Evolutionary conservation across 2,329 filamentous ascomycete genomes (phyloP), one percentile per base, ranked within the genome.

Genomic region (Penicillium sp.): DNA sequence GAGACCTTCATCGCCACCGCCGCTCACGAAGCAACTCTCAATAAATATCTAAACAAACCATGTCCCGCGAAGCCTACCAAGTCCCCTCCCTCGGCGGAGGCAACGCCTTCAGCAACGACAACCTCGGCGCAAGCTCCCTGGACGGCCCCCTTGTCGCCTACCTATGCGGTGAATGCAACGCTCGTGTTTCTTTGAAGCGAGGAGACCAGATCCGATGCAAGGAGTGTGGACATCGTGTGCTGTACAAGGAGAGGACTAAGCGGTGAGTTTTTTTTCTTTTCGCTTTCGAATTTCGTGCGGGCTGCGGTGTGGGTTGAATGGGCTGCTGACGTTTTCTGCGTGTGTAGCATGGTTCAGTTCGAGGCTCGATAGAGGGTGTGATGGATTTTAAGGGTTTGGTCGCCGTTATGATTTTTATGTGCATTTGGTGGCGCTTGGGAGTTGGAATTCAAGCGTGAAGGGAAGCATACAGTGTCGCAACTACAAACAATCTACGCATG

Each of bases 211-310:
- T 96, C 69, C 86, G 92, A 30, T 97, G 93, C 84, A 91, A 91
- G 78, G 91, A 93, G 80, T 99, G 95, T 78, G 95, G 95, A 7
- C 95, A 97, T 73, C 89, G 95, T 68, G 93, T 99, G 64, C 81
- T 99, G 69, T 98, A 98, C 82, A 99, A 99, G 87, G 92, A 97
- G 86, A 83, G 95, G 75, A 99, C 95, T 49, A 97, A 96, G 85
- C 88, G 95, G 95, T 97, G 77, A 79, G 90, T 81, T 63, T 56
- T 49, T 51, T 51, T 23, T 29, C 38, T 49, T 19, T 50, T 56
- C 29, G 56, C 55, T 50, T 23, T 15, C 15, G 5, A 17, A 56
- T 56, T 60, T 48, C 29, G 45, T 31, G 44, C 47, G 3, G n/a
- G 45, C 13, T 11, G 17, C 45, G 23, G 4, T 6, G 26, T 26